Percentiles rank a stretch among this genome's conserved stretches.
Evolutionary conservation across 73 alveolate genomes (phyloP).

Genomic region (Paramecium tetraurelia): DNA sequence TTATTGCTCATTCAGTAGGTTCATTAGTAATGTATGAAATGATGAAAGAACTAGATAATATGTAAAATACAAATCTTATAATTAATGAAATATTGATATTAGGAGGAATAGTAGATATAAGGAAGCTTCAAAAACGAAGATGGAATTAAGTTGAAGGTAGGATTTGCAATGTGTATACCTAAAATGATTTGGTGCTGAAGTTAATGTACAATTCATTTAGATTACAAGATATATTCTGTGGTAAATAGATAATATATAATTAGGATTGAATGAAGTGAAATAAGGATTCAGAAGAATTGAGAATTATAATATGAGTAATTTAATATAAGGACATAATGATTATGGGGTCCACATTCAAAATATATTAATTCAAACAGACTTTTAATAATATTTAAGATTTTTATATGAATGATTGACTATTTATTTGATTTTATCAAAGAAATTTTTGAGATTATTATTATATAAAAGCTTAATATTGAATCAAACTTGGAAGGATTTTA

Average conservation of each 20-base stretch:
- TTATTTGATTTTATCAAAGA: background rate
- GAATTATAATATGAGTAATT: background rate
- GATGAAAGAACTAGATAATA: background rate
- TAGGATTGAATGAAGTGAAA: background rate
- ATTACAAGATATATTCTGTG: background rate
- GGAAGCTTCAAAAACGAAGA: background rate
- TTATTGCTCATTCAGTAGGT: background rate
- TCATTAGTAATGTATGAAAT: background rate
- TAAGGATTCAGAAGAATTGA: background rate
- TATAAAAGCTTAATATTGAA: background rate
- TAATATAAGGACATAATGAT: background rate
- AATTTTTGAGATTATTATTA: background rate
- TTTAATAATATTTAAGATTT: background rate
- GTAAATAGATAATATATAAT: background rate
- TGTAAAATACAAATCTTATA: background rate
- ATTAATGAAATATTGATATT: background rate
- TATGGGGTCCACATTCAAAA: background rate
- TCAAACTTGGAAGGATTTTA: slow-evolving; percentile 60
- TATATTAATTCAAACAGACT: background rate
- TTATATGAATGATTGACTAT: background rate
- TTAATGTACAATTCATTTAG: background rate
- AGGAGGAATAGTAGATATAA: slow-evolving; percentile 6
- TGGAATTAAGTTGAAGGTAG: slow-evolving; percentile 23
- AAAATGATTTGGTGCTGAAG: background rate
- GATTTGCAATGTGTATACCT: background rate